A percentile compares a stretch with the other conserved stretches of the same genome.
phyloP scores from a whole-genome alignment of 2,329 filamentous ascomycete genomes.

The Pezizomycotina sp. region DNA sequence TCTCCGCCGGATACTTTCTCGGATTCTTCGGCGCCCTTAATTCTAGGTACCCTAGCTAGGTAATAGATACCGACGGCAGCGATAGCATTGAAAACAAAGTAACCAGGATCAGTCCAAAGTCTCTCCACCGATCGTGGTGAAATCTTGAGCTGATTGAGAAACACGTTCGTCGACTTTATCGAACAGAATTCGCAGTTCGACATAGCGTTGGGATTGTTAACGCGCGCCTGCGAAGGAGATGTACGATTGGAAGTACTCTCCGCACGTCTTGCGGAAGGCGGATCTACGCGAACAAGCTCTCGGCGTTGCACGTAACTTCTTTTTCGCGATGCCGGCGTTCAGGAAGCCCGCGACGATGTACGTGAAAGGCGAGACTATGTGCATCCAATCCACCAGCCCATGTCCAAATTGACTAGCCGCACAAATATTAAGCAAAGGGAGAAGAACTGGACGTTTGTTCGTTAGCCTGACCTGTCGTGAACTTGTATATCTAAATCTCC shows the following conservation, averaged over 20 bases:
- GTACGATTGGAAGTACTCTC: slow-evolving; percentile 39
- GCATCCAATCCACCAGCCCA: no score
- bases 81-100: slow-evolving; percentile 42
- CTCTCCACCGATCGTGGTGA: slow-evolving; percentile 47
- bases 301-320: slow-evolving; percentile 48
- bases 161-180: slow-evolving; percentile 37
- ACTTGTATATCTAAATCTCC: no score
- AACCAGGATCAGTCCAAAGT: slow-evolving; percentile 48
- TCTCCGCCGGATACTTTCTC: no score
- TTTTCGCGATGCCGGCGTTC: slow-evolving; percentile 51
- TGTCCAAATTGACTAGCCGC: slow-evolving; percentile 24
- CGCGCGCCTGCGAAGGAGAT: slow-evolving; percentile 34
- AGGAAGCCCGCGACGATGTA: slow-evolving; percentile 63
- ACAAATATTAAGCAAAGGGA: slow-evolving; percentile 23
- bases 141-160: slow-evolving; percentile 36
- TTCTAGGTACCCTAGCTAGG: slow-evolving; percentile 36
- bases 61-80: slow-evolving; percentile 42
- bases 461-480: no score
- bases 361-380: slow-evolving; percentile 64
- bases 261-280: slow-evolving; percentile 44
- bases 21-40: no score
- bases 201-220: slow-evolving; percentile 37
- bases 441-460: slow-evolving; percentile 22
- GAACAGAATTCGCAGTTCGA: slow-evolving; percentile 41
- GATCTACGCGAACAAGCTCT: slow-evolving; percentile 52